These are phyloP conservation scores for Flaveria floridana DNA, from an alignment of 140 eudicot species.

Conservation along the genomic window DNA sequence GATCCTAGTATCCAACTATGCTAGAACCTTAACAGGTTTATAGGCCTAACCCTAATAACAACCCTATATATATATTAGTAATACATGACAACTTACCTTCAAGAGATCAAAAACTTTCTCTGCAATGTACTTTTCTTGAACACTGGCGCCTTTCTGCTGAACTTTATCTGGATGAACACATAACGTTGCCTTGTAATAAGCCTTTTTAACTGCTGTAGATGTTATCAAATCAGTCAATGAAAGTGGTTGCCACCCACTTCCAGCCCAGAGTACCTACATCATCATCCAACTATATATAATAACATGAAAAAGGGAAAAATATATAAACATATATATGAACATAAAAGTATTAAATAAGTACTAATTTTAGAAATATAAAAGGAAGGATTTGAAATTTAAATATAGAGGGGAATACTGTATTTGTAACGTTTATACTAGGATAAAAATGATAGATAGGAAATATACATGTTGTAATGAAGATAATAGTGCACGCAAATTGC, in stretches of 20 bases:
- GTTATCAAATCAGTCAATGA: conserved; percentile 88
- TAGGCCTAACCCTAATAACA: too few relatives aligned
- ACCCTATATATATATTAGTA: too few relatives aligned
- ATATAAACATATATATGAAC: background rate
- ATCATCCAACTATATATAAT: conserved; percentile 6
- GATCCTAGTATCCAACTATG: too few relatives aligned
- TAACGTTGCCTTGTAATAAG: conserved; percentile 74
- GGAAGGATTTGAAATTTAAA: background rate
- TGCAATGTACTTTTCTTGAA: conserved; percentile 74
- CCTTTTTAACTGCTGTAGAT: conserved; percentile 76
- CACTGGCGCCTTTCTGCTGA: conserved; percentile 88
- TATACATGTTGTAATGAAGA: conserved; percentile 70
- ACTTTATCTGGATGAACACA: conserved; percentile 95
- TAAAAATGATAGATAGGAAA: conserved; percentile 17
- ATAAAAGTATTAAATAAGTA: too few relatives aligned
- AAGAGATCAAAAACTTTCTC: conserved; percentile 89
- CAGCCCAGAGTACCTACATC: conserved; percentile 79
- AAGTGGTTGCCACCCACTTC: conserved; percentile 80
- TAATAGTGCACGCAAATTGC: conserved; percentile 81
- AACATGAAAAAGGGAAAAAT: background rate
- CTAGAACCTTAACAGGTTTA: too few relatives aligned
- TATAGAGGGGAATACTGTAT: background rate
- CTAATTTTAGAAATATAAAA: too few relatives aligned
- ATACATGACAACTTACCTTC: conserved; percentile 47
- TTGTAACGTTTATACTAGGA: background rate